A percentile compares a stretch with the other conserved stretches of the same genome.
Evolutionary conservation across 2,329 filamentous ascomycete species (phyloP).

Genomic region (Fragosphaeria purpurea): DNA sequence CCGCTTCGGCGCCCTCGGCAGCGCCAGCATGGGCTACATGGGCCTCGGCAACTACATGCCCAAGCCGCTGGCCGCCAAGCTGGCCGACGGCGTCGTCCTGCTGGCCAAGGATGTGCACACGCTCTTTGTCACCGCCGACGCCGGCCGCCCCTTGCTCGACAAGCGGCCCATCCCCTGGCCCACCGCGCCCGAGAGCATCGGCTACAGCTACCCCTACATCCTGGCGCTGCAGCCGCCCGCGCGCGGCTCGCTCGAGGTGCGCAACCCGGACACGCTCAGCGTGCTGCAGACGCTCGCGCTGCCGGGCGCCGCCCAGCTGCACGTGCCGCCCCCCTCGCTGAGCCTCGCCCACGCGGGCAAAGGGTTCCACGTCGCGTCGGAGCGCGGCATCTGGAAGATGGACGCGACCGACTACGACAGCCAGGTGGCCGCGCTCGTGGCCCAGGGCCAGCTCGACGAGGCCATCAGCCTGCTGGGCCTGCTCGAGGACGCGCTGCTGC

Average conservation of each 20-base stretch:
- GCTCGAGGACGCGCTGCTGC: slow-evolving; percentile 83
- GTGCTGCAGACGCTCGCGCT: slow-evolving; percentile 76
- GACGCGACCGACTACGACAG: slow-evolving; percentile 82
- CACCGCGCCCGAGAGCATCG: slow-evolving; percentile 76
- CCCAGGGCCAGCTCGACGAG: slow-evolving; percentile 69
- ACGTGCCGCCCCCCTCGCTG: slow-evolving; percentile 85
- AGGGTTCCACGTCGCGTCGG: slow-evolving; percentile 87
- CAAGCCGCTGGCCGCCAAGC: slow-evolving; percentile 73
- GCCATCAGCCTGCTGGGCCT: slow-evolving; percentile 81
- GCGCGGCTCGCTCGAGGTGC: slow-evolving; percentile 78
- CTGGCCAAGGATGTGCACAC: slow-evolving; percentile 98
- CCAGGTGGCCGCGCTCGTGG: slow-evolving; percentile 74
- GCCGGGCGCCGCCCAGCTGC: slow-evolving; percentile 71
- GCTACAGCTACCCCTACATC: slow-evolving; percentile 95
- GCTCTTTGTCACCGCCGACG: slow-evolving; percentile 75
- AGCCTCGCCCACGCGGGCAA: slow-evolving; percentile 95
- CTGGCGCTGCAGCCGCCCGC: slow-evolving; percentile 65
- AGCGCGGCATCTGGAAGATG: slow-evolving; percentile 93
- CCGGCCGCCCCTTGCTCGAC: slow-evolving; percentile 64
- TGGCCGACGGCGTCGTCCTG: slow-evolving; percentile 75
- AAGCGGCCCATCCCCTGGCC: slow-evolving; percentile 90
- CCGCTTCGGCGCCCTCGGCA: slow-evolving; percentile 73
- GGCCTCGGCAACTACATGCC: slow-evolving; percentile 86
- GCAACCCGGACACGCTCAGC: slow-evolving; percentile 87
- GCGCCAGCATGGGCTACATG: slow-evolving; percentile 88